phyloP scores from a whole-genome alignment of 2,329 filamentous ascomycete genomes.

The Cercospora sesami region DNA sequence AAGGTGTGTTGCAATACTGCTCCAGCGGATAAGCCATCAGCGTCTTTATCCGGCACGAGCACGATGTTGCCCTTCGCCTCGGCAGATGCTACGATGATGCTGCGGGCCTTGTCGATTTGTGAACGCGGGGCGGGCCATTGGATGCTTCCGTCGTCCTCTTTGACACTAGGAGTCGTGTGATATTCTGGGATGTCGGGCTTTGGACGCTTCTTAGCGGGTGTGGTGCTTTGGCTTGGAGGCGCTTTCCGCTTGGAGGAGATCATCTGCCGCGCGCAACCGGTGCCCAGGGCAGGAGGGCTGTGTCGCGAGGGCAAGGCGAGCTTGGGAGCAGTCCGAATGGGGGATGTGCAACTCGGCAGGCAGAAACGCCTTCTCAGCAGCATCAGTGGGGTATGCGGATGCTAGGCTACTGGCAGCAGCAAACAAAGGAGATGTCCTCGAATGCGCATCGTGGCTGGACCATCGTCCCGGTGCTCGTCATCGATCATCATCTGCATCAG shows the following conservation, averaged over 20 bases:
- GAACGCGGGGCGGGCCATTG: slow-evolving; percentile 63
- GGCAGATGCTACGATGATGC: slow-evolving; percentile 60
- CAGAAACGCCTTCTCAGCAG: background rate
- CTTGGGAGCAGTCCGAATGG: background rate
- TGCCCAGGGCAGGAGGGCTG: background rate
- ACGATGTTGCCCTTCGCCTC: slow-evolving; percentile 53
- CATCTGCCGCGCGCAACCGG: slow-evolving; percentile 10
- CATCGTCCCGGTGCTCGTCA: background rate
- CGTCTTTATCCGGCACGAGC: slow-evolving; percentile 69
- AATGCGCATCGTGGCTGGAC: background rate
- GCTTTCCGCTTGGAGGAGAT: slow-evolving; percentile 23
- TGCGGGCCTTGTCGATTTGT: slow-evolving; percentile 57
- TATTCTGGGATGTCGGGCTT: slow-evolving; percentile 46
- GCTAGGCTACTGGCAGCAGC: background rate
- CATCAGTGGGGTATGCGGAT: background rate
- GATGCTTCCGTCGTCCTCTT: slow-evolving; percentile 49
- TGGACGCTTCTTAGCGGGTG: slow-evolving; percentile 34
- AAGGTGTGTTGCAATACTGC: slow-evolving; percentile 63
- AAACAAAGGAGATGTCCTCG: background rate
- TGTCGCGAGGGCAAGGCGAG: background rate
- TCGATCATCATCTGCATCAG: slow-evolving; percentile 2
- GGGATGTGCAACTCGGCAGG: background rate
- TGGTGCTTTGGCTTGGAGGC: slow-evolving; percentile 6
- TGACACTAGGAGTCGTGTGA: slow-evolving; percentile 45
- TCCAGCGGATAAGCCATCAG: slow-evolving; percentile 65